Percentiles rank a stretch among this genome's conserved stretches.
Conservation (phyloP, 257 asterid genomes). For the Henckelia pumila region DNA sequence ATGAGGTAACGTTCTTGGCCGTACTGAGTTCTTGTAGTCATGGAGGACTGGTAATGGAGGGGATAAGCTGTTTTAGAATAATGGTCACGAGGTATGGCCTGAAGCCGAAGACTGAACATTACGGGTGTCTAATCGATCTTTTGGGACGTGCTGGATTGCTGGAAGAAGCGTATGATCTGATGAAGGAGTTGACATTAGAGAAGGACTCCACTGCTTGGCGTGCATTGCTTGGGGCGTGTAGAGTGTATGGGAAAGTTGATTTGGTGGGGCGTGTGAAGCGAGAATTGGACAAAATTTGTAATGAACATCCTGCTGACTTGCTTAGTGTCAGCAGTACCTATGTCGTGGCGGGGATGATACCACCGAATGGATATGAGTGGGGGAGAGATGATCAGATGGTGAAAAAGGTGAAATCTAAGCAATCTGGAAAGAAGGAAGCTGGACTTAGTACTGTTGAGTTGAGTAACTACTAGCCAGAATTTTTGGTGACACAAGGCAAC, state of each 20-base stretch:
- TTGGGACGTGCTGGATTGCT: conserved; percentile 74
- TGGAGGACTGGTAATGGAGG: conserved; percentile 54
- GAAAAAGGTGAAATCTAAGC: conserved; percentile 25
- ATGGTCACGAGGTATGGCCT: conserved; percentile 49
- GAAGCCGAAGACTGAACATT: conserved; percentile 57
- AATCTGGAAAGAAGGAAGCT: conserved; percentile 40
- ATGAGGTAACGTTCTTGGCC: conserved; percentile 65
- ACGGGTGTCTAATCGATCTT: conserved; percentile 83
- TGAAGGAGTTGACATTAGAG: conserved; percentile 42
- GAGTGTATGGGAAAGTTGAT: conserved; percentile 49
- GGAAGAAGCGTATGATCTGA: conserved; percentile 47
- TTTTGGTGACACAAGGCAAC: not conserved
- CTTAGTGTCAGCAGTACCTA: conserved; percentile 41
- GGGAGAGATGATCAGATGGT: conserved; percentile 25
- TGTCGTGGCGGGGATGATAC: conserved; percentile 46
- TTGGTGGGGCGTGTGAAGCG: conserved; percentile 46
- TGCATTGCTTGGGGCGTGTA: conserved; percentile 59
- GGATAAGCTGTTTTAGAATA: conserved; percentile 38
- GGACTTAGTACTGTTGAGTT: conserved; percentile 44
- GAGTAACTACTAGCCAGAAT: not conserved
- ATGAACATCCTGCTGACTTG: conserved; percentile 49
- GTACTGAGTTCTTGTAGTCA: conserved; percentile 64
- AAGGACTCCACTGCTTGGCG: conserved; percentile 68
- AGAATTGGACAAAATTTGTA: conserved; percentile 37
- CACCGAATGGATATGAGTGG: conserved; percentile 17